Base-by-base conservation (phyloP, 371 early-diverging fungal genomes). In the Mortierella sp. region DNA sequence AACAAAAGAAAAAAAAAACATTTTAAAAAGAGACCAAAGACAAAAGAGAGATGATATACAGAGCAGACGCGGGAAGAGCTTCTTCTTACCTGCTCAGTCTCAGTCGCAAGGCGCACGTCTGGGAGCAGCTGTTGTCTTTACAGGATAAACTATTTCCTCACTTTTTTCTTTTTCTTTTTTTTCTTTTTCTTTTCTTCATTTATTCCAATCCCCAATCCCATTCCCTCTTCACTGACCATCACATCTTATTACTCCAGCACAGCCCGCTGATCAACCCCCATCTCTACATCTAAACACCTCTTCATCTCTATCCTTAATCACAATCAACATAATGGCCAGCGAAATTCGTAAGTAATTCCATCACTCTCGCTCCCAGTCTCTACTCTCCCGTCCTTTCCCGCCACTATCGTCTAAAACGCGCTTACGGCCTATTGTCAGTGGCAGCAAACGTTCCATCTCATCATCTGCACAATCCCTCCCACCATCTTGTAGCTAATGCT, bases 281-380 rank as follows among this genome's bases (percentile, higher is more conserved):
- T 45, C 32, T n/a, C 17, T 57, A 34, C 66, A 29, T 57, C 34
- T 37, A n/a, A 55, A 31, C 47, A 22, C 58, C 45, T 55, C 28
- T 5, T 23, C 40, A 7, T 29, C 45, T 23, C 23, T n/a, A 9
- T 40, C 26, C n/a, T n/a, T 42, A 47, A 47, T 32, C 15, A 12
- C 40, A 49, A 10, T 47, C 8, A 59, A 23, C 60, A 61, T 22
- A 15, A 66, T 66, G 61, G 68, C 61, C 29, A 47, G 28, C 43
- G 55, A 61, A 61, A 22, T 61, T 32, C 55, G 61, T 61, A 61
- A 54, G 43, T 53, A n/a, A n/a, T n/a, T n/a, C n/a, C n/a, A n/a
- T n/a, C n/a, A 23, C 35, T 2, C 22, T 26, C 19, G 4, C 34
- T 13, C 57, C 22, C 4, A 28, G 9, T 55, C 55, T 53, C 28